Evolutionary conservation across 2,329 filamentous ascomycete species (phyloP), one percentile per base, ranked within the genome.

Genomic region (Bipolaris victoriae): DNA sequence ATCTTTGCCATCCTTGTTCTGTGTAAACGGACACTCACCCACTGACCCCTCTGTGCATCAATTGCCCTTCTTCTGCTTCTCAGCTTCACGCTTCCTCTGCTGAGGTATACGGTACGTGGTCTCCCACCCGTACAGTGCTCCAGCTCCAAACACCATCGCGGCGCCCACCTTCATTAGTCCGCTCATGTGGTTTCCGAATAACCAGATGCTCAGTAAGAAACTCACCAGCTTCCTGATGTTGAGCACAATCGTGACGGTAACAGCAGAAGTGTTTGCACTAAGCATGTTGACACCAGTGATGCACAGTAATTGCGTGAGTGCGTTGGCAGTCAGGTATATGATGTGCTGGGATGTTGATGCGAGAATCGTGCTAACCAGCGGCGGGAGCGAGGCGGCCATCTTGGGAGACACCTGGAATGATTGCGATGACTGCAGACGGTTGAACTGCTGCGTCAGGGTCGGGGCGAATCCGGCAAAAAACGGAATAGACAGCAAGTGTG

Each of bases 201-300:
- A 77, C 85, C 92, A 94, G 57, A 98, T 96, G 67, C 93, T 97
- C 57, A 98, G 76, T 60, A 98, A 80, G 59, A 98, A 84, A 69
- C 93, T 97, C 53, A 97, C 89, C 18, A 99, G 82, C 78, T 99
- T 99, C 66, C 95, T 86, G 58, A 99, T 90, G 74, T 98, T 99
- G 58, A 99, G 82, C 46, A 98, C 92, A 67, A 99, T 96, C 1
- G 94, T 97, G 22, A 99, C 95, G 0, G 95, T 98, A 53, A 99
- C 83, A 0, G 95, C 96, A 3, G 93, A 94, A 3, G 91, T 91
- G 52, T 89, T 89, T 0, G 94, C 91, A 1, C 91, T 93, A 4
- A 99, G 83, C n/a, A 97, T 84, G 67, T 98, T 98, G 55, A 99
- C 95, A 1, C 95, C 95, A 3, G 93, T 90, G 62, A 99, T 98